phyloP scores from a whole-genome alignment of 2,329 filamentous ascomycete genomes.

The Leptographium procerum region DNA sequence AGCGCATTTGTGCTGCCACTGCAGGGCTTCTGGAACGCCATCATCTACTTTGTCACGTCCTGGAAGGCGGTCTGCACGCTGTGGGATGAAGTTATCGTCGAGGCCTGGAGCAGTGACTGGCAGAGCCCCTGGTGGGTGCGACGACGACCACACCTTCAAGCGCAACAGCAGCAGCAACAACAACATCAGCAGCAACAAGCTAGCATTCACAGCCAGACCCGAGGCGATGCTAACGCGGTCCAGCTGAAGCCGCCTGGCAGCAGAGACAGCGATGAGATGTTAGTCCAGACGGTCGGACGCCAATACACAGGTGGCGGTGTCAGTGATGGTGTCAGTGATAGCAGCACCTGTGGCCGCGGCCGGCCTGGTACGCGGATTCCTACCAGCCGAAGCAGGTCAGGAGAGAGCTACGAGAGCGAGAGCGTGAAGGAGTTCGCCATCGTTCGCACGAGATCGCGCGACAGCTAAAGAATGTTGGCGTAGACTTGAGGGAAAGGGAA shows the following conservation, averaged over 20 bases:
- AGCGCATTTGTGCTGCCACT: conserved; percentile 66
- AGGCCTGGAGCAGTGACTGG: conserved; percentile 7
- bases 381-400: conserved; percentile 8
- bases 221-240: background rate
- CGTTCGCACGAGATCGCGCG: background rate
- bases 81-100: conserved; percentile 22
- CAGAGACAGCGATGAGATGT: background rate
- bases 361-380: background rate
- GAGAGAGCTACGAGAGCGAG: conserved; percentile 33
- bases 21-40: conserved; percentile 75
- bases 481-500: no score
- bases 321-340: background rate
- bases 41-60: conserved; percentile 65
- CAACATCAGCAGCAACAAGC: background rate
- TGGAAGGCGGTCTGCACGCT: conserved; percentile 49
- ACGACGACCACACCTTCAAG: background rate
- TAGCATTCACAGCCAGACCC: background rate
- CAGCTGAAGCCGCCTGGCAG: background rate
- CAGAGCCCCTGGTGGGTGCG: background rate
- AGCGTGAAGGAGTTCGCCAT: conserved; percentile 38
- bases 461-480: background rate
- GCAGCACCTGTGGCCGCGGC: no score
- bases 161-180: background rate
- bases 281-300: background rate
- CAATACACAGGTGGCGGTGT: background rate